phyloP scores from a whole-genome alignment of 805 yeast genomes.

The Monosporozyma aerobia region DNA sequence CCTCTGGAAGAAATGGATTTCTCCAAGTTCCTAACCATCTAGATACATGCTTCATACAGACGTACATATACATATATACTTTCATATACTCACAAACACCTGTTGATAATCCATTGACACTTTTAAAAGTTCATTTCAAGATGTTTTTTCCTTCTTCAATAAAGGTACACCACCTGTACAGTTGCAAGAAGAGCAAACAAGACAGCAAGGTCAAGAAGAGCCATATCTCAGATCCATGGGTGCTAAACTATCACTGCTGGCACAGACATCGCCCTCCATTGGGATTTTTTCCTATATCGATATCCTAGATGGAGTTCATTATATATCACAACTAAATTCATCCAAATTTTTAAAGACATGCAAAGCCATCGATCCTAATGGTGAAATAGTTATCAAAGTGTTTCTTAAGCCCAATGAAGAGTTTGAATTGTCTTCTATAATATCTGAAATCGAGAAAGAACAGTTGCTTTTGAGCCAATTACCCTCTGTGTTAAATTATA shows the following conservation, averaged over 20 bases:
- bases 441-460: constrained; percentile 31
- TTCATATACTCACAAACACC: not conserved
- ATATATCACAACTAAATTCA: constrained; percentile 64
- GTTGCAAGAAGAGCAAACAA: not conserved
- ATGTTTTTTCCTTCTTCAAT: not conserved
- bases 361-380: constrained; percentile 65
- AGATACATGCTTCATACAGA: not conserved
- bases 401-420: constrained; percentile 58
- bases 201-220: not conserved
- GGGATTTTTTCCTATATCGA: constrained; percentile 86
- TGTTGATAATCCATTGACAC: no score
- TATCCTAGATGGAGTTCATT: constrained; percentile 66
- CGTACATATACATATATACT: not conserved
- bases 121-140: no score
- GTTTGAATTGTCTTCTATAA: constrained; percentile 15
- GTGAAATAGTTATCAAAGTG: constrained; percentile 68
- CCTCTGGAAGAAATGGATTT: constrained; percentile 14
- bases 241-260: constrained; percentile 70
- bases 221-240: constrained; percentile 49
- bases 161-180: not conserved
- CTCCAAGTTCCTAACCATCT: not conserved
- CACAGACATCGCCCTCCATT: constrained; percentile 87
- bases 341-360: constrained; percentile 82
- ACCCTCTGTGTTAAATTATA: constrained; percentile 62
- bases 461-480: constrained; percentile 35